These are phyloP conservation scores for Thymus mandschuricus DNA, from an alignment of 257 asterid genomes.

Conservation along the genomic window DNA sequence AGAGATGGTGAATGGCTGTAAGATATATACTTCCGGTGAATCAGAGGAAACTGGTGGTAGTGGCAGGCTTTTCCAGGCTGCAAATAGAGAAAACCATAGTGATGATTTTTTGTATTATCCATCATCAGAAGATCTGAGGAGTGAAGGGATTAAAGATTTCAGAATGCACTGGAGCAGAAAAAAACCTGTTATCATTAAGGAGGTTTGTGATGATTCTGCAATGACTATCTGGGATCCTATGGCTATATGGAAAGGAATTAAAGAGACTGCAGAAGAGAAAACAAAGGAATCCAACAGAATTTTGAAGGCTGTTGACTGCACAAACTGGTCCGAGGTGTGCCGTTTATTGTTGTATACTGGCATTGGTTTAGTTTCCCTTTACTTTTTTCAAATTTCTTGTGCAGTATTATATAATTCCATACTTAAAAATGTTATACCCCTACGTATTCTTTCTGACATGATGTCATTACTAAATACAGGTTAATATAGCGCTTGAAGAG, in stretches of 20 bases:
- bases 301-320: slow-evolving; percentile 82
- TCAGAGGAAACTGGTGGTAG: slow-evolving; percentile 50
- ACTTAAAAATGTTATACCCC: slow-evolving; percentile 14
- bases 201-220: slow-evolving; percentile 69
- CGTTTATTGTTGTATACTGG: slow-evolving; percentile 8
- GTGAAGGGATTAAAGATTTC: slow-evolving; percentile 74
- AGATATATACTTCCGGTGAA: slow-evolving; percentile 45
- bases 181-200: slow-evolving; percentile 80
- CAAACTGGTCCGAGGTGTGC: slow-evolving; percentile 71
- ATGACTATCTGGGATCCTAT: slow-evolving; percentile 83
- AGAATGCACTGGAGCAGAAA: slow-evolving; percentile 84
- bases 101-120: slow-evolving; percentile 72
- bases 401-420: neutral
- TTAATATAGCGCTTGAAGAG: slow-evolving; percentile 73
- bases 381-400: slow-evolving; percentile 5
- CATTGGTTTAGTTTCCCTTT: slow-evolving; percentile 21
- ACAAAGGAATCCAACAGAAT: slow-evolving; percentile 64
- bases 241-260: slow-evolving; percentile 78
- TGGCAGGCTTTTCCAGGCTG: slow-evolving; percentile 55
- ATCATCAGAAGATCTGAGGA: slow-evolving; percentile 69
- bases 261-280: slow-evolving; percentile 81
- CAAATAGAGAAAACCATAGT: slow-evolving; percentile 54
- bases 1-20: slow-evolving; percentile 96
- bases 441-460: slow-evolving; percentile 32
- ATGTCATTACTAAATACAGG: slow-evolving; percentile 48